Evolutionary conservation across 73 alveolate species (phyloP), one percentile per base, ranked within the genome.

Genomic region (Paraurostyla sp.): DNA sequence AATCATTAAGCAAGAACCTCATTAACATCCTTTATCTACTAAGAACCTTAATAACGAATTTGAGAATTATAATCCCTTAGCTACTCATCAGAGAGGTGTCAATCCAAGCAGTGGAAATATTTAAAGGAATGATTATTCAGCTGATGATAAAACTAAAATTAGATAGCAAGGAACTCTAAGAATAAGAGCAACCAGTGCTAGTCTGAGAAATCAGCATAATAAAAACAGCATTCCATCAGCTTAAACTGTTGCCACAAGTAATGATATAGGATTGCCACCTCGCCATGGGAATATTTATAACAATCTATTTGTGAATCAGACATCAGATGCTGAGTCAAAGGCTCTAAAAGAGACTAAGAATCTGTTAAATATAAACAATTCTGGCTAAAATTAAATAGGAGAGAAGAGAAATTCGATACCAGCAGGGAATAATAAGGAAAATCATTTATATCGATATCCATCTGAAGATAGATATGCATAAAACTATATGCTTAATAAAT

Each of bases 1-100:
- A 32, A 36, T 4, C 38, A 16, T 35, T 23, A 75, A 69, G 40
- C 29, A 11, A 6, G 62, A 35, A 50, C 20, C 2, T 49, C 33
- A 71, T 11, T 50, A 75, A 25, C 84, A 69, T n/a, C 87, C 87
- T 7, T 3, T 75, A 22, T 75, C 87, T 11, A 75, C 87, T 15
- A 75, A 75, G 51, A 75, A 75, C 32, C 52, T 49, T 2, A 25
- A 9, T 46, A n/a, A 43, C 16, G 87, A 75, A 0, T 7, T 75
- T 4, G 87, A 75, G 33, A 75, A 46, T 15, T 75, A 75, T 75
- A 75, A 75, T 49, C 87, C 87, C 4, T 25, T 46, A 4, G 52
- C 35, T 1, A 49, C 75, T 13, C 73, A 75, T 49, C 18, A 48
- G n/a, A 75, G 73, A 75, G 87, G 75, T 15, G 27, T 25, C 62